Evolutionary conservation across 768 basidiomycete genomes (phyloP), one percentile per base, ranked within the genome.

Genomic region (Tricholomella constricta): DNA sequence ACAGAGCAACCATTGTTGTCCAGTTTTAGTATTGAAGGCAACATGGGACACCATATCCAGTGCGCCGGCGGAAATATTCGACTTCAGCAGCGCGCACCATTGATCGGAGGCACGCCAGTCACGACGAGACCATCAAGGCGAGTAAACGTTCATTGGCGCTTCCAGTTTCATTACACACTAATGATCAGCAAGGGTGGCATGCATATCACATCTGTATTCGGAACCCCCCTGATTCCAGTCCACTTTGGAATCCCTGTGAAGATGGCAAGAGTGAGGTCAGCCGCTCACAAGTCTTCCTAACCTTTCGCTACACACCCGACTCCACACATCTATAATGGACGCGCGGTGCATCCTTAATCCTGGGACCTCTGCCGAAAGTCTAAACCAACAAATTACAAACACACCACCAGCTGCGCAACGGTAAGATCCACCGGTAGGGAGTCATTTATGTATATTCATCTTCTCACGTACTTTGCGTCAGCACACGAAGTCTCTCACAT

Each of bases 331-430:
- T 29, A 15, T 43, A 35, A 69, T 70, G 65, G 54, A 64, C 56
- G 57, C 63, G 31, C 61, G 44, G 46, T 45, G 51, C 40, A 63
- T 67, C 52, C 57, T 67, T 50, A 58, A 63, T 51, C 57, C 62
- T 46, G 54, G 59, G 31, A 59, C 59, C 17, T 11, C 34, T 29
- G 48, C 19, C 38, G 27, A 36, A 45, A 55, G 36, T 3, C 49
- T 37, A 31, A 19, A 31, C 29, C 20, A n/a, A 6, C 48, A 32
- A 45, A 52, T 37, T 8, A 42, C 27, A 36, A 36, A 23, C 35
- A 32, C 22, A 38, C 35, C 38, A 27, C 34, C 27, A 45, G 44
- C 20, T 53, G 34, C 48, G 20, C 47, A 40, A 41, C 41, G 46
- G 56, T 62, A 52, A 56, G 49, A 49, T 49, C 41, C 38, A 32